Evolutionary conservation across 2,329 filamentous ascomycete species (phyloP).

Genomic region (Penicillium italicum): DNA sequence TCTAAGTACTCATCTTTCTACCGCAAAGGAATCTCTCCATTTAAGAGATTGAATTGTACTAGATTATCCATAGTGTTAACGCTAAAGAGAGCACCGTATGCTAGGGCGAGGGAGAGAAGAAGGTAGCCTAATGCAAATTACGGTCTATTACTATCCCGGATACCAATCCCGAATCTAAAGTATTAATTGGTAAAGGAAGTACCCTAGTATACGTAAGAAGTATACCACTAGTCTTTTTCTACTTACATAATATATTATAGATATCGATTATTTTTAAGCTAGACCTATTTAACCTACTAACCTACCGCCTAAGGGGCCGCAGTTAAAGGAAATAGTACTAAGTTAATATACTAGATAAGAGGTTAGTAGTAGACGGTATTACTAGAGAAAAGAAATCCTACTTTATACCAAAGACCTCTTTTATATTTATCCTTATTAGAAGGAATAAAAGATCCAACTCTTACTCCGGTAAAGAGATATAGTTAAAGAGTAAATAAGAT

Average conservation of each 20-base stretch:
- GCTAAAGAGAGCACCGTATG: not conserved
- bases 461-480: slow-evolving; percentile 4
- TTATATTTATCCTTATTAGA: not conserved
- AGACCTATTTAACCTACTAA: not conserved
- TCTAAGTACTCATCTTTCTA: slow-evolving; percentile 2
- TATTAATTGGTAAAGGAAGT: not conserved
- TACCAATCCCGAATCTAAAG: slow-evolving; percentile 6
- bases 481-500: slow-evolving; percentile 2
- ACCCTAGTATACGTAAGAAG: not conserved
- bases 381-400: not conserved
- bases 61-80: not conserved
- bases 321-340: slow-evolving; percentile 1
- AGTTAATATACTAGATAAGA: slow-evolving; percentile 2
- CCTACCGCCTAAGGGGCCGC: not conserved
- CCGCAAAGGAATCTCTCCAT: not conserved
- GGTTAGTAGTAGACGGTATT: not conserved
- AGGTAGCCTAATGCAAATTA: slow-evolving; percentile 1
- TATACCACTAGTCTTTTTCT: not conserved
- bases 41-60: not conserved
- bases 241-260: not conserved
- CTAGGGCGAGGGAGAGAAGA: slow-evolving; percentile 1
- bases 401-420: slow-evolving; percentile 1
- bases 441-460: slow-evolving; percentile 5
- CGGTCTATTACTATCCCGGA: not conserved
- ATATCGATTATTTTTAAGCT: slow-evolving; percentile 1